These are phyloP conservation scores for Calocybe indica DNA, from an alignment of 768 basidiomycete genomes.

Conservation along the genomic window DNA sequence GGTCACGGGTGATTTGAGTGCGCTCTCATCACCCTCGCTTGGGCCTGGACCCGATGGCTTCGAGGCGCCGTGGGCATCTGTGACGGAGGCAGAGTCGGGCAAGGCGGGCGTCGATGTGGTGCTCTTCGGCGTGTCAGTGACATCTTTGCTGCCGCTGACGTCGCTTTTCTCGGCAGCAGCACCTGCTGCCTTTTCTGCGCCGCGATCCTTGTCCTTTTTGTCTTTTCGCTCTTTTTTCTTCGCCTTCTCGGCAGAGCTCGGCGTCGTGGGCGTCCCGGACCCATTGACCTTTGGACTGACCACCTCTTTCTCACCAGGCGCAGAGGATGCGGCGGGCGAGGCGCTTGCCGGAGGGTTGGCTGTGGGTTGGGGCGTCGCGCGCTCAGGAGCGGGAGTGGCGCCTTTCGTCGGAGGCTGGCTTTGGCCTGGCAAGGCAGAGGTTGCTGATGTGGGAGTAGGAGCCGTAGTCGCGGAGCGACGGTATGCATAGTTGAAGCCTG, in stretches of 20 bases:
- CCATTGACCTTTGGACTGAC: neutral
- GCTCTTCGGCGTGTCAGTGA: constrained; percentile 21
- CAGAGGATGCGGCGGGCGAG: constrained; percentile 26
- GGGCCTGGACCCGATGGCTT: constrained; percentile 18
- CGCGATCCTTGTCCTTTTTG: constrained; percentile 47
- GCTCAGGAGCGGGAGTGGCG: constrained; percentile 24
- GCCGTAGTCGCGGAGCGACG: constrained; percentile 63
- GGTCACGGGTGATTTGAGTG: constrained; percentile 50
- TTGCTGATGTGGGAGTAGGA: constrained; percentile 54
- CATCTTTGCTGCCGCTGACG: constrained; percentile 23
- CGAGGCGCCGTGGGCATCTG: constrained; percentile 5
- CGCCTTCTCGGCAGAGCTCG: constrained; percentile 24
- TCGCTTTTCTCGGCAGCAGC: constrained; percentile 26
- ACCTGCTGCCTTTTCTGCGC: constrained; percentile 34
- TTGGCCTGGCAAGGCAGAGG: constrained; percentile 37
- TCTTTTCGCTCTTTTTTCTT: constrained; percentile 64
- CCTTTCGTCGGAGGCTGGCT: constrained; percentile 26
- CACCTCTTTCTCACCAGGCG: neutral
- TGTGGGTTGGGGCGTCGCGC: constrained; percentile 22
- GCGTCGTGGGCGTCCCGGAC: constrained; percentile 9
- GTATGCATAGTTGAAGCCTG: constrained; percentile 96
- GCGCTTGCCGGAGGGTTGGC: no score
- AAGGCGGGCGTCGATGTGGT: constrained; percentile 21
- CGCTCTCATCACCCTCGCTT: constrained; percentile 13
- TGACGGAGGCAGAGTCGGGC: constrained; percentile 23